Percentiles rank a stretch among this genome's conserved stretches.
phyloP scores from a whole-genome alignment of 805 yeast species.

The Yamadazyma phyllophila region DNA sequence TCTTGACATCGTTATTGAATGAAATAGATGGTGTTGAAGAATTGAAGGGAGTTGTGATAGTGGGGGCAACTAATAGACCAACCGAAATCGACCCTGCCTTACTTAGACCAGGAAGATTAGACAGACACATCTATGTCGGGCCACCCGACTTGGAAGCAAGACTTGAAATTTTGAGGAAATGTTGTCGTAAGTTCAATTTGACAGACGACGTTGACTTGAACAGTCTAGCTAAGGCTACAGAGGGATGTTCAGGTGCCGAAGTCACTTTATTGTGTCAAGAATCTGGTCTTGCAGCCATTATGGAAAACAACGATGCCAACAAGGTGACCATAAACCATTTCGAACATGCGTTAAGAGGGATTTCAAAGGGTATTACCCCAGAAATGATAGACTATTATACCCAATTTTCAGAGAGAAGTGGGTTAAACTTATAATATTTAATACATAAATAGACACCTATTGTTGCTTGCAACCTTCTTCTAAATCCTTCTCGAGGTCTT shows the following conservation, averaged over 20 bases:
- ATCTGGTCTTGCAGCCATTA: slow-evolving; percentile 92
- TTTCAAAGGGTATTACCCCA: slow-evolving; percentile 75
- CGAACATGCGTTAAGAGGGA: slow-evolving; percentile 61
- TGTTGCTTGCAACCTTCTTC: slow-evolving; percentile 58
- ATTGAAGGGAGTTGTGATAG: slow-evolving; percentile 84
- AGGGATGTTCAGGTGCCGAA: slow-evolving; percentile 97
- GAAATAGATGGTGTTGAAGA: slow-evolving; percentile 98
- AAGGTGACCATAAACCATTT: slow-evolving; percentile 66
- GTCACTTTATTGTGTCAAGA: slow-evolving; percentile 89
- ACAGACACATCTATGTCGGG: slow-evolving; percentile 85
- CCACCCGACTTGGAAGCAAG: slow-evolving; percentile 89
- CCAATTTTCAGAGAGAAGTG: slow-evolving; percentile 47
- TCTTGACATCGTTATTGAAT: slow-evolving; percentile 83
- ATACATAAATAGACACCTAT: slow-evolving; percentile 13
- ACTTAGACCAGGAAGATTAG: slow-evolving; percentile 93
- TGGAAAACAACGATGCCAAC: slow-evolving; percentile 61
- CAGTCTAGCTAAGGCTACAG: slow-evolving; percentile 60
- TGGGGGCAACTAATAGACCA: slow-evolving; percentile 97
- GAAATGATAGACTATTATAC: slow-evolving; percentile 81
- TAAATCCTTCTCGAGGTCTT: slow-evolving; percentile 49
- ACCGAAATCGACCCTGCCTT: slow-evolving; percentile 90
- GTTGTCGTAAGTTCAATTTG: slow-evolving; percentile 62
- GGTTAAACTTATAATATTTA: slow-evolving; percentile 16
- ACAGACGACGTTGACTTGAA: slow-evolving; percentile 45
- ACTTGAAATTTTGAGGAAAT: slow-evolving; percentile 69